Evolutionary conservation across 352 stramenopile genomes (phyloP), one percentile per base, ranked within the genome.

Genomic region (Ophiocytium majus): DNA sequence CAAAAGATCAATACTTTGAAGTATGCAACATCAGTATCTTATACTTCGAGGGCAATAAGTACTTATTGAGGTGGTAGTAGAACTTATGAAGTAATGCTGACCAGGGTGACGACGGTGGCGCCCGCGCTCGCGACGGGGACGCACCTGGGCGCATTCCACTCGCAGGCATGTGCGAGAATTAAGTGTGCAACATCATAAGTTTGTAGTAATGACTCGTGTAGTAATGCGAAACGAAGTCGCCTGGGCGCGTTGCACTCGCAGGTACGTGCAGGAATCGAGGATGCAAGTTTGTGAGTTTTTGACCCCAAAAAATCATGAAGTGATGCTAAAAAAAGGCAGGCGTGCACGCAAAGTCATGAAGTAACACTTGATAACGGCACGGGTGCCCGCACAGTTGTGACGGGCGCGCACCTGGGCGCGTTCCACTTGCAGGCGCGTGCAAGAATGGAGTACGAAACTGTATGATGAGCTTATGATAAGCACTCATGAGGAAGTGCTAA

Each of bases 91-190:
- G n/a, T n/a, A n/a, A n/a, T 88, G 17, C n/a, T 19, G 23, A 33
- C 71, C 49, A 74, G 76, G 23, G 50, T 88, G 28, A 83, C 63
- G 57, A 23, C 85, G 17, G 32, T 85, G 10, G 49, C 80, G 32
- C 84, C 84, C 0, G 84, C 84, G 19, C 63, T 71, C 0, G 84
- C 84, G 1, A 75, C 84, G 17, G 84, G 43, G 34, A 66, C 76
- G 36, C 84, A 88, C 80, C 71, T 88, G 9, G 28, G 50, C 74
- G 71, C 74, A n/a, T 88, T 79, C 71, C 84, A 88, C 80, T 82
- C 83, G 71, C 76, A 50, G 57, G 64, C 50, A 14, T 14, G 43
- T 14, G 43, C 43, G n/a, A n/a, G n/a, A n/a, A n/a, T n/a, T n/a
- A n/a, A n/a, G n/a, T n/a, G n/a, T n/a, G n/a, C n/a, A n/a, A n/a